Conservation (phyloP, 352 stramenopile genomes). For the Pythium sukuiense region DNA sequence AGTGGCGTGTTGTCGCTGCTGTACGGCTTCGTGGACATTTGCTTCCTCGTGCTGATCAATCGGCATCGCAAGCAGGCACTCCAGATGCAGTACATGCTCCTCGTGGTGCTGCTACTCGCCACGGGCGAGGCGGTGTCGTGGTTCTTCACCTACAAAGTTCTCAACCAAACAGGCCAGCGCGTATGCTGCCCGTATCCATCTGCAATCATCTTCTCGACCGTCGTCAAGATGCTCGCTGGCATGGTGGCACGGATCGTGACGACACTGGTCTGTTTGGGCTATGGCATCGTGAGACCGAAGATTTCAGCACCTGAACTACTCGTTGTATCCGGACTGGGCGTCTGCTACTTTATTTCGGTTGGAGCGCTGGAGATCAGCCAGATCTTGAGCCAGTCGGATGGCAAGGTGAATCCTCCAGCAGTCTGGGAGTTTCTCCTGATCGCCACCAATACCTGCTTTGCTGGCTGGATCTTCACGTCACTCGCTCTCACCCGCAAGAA, state of each 20-base stretch:
- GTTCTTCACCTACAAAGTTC: slow-evolving; percentile 76
- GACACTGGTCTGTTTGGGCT: slow-evolving; percentile 77
- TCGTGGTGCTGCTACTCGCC: slow-evolving; percentile 74
- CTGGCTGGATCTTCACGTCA: slow-evolving; percentile 84
- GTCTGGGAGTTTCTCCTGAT: slow-evolving; percentile 82
- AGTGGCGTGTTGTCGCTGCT: slow-evolving; percentile 71
- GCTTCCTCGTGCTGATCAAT: slow-evolving; percentile 69
- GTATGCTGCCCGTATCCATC: slow-evolving; percentile 80
- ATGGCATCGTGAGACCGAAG: slow-evolving; percentile 71
- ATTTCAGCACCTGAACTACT: slow-evolving; percentile 77
- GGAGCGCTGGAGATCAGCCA: slow-evolving; percentile 79
- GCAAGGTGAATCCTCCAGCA: slow-evolving; percentile 53
- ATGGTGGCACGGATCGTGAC: slow-evolving; percentile 78
- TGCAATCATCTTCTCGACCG: slow-evolving; percentile 65
- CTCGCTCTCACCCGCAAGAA: slow-evolving; percentile 78
- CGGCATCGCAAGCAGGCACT: slow-evolving; percentile 73
- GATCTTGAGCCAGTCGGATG: slow-evolving; percentile 75
- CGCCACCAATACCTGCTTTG: slow-evolving; percentile 81
- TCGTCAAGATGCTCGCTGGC: slow-evolving; percentile 69
- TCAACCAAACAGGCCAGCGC: slow-evolving; percentile 69
- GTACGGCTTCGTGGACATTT: slow-evolving; percentile 69
- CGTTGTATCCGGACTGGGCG: slow-evolving; percentile 66
- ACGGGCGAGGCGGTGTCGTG: slow-evolving; percentile 69
- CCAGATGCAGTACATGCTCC: slow-evolving; percentile 80
- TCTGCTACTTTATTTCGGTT: slow-evolving; percentile 84